phyloP scores from a whole-genome alignment of 768 basidiomycete species.

The Tulasnella calospora region DNA sequence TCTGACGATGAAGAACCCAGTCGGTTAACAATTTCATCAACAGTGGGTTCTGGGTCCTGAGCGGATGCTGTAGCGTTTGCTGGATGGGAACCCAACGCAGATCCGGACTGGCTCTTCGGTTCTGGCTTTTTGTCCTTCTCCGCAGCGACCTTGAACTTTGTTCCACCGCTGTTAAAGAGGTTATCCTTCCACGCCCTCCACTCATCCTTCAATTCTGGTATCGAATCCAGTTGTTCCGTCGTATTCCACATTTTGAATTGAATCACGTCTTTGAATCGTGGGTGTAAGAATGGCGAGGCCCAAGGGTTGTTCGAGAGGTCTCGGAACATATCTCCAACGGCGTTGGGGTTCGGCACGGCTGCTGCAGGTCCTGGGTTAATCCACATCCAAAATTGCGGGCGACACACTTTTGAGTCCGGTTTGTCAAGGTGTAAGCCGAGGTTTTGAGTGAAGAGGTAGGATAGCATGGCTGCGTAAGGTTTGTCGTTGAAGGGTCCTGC shows the following conservation, averaged over 20 bases:
- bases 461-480: conserved; percentile 89
- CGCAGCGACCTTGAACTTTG: conserved; percentile 48
- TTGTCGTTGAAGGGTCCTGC: conserved; percentile 98
- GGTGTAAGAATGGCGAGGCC: conserved; percentile 92
- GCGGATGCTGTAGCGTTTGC: conserved; percentile 22
- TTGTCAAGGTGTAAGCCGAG: conserved; percentile 65
- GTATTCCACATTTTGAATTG: conserved; percentile 98
- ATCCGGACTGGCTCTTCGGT: conserved; percentile 34
- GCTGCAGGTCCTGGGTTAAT: conserved; percentile 96
- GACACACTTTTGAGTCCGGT: conserved; percentile 53
- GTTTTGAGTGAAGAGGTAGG: conserved; percentile 97
- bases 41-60: not conserved
- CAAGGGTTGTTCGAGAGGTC: conserved; percentile 77
- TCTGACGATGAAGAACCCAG: conserved; percentile 82
- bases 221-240: conserved; percentile 88
- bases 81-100: conserved; percentile 29
- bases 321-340: conserved; percentile 75
- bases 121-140: conserved; percentile 40
- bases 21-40: conserved; percentile 62
- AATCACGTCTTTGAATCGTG: conserved; percentile 84
- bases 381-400: conserved; percentile 96
- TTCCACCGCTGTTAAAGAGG: conserved; percentile 83
- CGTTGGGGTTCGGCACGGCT: conserved; percentile 76
- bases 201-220: conserved; percentile 82
- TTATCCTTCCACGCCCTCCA: conserved; percentile 75